A percentile compares a stretch with the other conserved stretches of the same genome.
phyloP scores from a whole-genome alignment of 164 flowering plant species.

The Berberis vulgaris region DNA sequence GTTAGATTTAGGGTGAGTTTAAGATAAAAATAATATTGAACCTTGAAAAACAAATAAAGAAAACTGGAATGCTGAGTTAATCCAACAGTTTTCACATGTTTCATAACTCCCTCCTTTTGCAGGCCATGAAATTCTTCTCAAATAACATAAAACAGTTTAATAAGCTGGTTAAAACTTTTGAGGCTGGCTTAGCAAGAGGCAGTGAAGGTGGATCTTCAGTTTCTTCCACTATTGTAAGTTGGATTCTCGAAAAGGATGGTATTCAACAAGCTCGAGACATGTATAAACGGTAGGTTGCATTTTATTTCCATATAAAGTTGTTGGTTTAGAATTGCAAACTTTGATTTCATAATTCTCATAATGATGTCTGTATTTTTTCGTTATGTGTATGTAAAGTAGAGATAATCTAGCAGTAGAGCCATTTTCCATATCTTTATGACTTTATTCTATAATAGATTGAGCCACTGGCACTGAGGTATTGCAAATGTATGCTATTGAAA shows the following conservation, averaged over 20 bases:
- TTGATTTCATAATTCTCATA: neutral
- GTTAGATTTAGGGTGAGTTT: too few relatives aligned
- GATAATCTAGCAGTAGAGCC: too few relatives aligned
- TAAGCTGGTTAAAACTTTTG: conserved; percentile 56
- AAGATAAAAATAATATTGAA: too few relatives aligned
- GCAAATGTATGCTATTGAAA: neutral
- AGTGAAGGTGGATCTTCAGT: conserved; percentile 49
- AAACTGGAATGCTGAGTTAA: too few relatives aligned
- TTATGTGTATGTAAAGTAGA: too few relatives aligned
- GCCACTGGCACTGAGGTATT: neutral
- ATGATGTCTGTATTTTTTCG: neutral
- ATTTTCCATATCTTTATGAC: too few relatives aligned
- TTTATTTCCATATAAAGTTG: neutral
- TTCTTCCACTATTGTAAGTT: conserved; percentile 53
- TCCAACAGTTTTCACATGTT: too few relatives aligned
- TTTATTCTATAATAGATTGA: neutral
- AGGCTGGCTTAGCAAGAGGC: conserved; percentile 34
- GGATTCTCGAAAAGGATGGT: conserved; percentile 57
- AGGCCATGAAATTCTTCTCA: conserved; percentile 71
- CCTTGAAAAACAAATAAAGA: too few relatives aligned
- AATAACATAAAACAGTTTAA: conserved; percentile 48
- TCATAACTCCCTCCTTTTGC: conserved; percentile 12
- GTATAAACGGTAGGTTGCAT: conserved; percentile 2
- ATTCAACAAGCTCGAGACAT: conserved; percentile 18
- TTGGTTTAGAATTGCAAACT: neutral